Percentiles rank a stretch among this genome's conserved stretches.
Evolutionary conservation across 1,139 yeast genomes (phyloP).

Genomic region (Debaryomyces singareniensis): DNA sequence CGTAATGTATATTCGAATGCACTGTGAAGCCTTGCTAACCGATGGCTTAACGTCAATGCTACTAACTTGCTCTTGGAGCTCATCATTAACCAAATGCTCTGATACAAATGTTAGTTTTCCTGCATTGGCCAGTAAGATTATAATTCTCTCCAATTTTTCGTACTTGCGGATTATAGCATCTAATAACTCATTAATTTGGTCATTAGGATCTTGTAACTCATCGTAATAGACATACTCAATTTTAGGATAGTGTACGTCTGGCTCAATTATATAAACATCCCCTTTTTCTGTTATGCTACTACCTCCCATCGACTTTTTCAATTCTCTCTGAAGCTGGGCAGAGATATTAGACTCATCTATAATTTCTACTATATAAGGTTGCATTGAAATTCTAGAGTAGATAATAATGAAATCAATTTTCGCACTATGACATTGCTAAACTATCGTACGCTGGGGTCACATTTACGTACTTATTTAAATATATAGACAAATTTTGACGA

Average conservation of each 20-base stretch:
- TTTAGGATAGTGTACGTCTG: slow-evolving; percentile 1
- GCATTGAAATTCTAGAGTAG: slow-evolving; percentile 1
- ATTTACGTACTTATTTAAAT: slow-evolving; percentile 43
- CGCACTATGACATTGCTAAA: slow-evolving; percentile 19
- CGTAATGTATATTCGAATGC: slow-evolving; percentile 2
- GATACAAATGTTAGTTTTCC: slow-evolving; percentile 1
- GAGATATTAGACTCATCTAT: slow-evolving; percentile 1
- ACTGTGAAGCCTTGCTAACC: slow-evolving; percentile 1
- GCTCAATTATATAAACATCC: slow-evolving; percentile 1
- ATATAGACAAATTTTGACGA: slow-evolving; percentile 38
- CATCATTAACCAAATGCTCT: slow-evolving; percentile 3
- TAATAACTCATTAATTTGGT: slow-evolving; percentile 2
- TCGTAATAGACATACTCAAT: slow-evolving; percentile 3
- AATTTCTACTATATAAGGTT: slow-evolving; percentile 4
- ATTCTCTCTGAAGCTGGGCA: neutral
- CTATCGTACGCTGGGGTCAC: slow-evolving; percentile 63
- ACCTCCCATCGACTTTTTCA: no score
- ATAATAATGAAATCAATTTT: neutral
- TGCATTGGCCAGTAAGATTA: slow-evolving; percentile 2
- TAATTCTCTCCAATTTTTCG: slow-evolving; percentile 2
- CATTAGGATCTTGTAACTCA: slow-evolving; percentile 2
- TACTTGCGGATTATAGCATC: slow-evolving; percentile 1
- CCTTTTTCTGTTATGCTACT: slow-evolving; percentile 4
- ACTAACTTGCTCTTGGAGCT: slow-evolving; percentile 2
- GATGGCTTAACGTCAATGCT: slow-evolving; percentile 1